These are phyloP conservation scores for Terfezia claveryi DNA, from an alignment of 495 filamentous ascomycete species.

Conservation along the genomic window DNA sequence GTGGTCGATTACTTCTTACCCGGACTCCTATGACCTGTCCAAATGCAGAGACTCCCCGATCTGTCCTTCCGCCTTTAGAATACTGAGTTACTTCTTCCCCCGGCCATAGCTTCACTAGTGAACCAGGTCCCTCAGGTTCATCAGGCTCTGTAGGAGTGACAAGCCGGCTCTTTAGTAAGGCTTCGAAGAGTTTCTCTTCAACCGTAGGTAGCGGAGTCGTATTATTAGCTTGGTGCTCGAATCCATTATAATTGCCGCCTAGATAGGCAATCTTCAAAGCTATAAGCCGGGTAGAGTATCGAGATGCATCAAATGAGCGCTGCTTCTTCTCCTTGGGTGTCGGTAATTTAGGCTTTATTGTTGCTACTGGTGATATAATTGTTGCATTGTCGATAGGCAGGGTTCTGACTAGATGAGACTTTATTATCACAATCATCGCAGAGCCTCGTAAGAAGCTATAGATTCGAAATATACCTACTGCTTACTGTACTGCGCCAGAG, in stretches of 20 bases:
- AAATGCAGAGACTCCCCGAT: conserved; percentile 85
- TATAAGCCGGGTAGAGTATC: conserved; percentile 62
- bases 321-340: conserved; percentile 21
- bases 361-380: too few relatives aligned
- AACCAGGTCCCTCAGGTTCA: conserved; percentile 11
- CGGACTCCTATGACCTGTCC: conserved; percentile 75
- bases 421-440: background rate
- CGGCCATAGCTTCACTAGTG: conserved; percentile 24
- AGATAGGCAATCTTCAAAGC: conserved; percentile 90
- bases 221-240: conserved; percentile 54
- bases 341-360: too few relatives aligned
- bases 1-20: conserved; percentile 54
- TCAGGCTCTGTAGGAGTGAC: conserved; percentile 38
- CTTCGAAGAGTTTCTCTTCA: conserved; percentile 83
- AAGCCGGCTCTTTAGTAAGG: conserved; percentile 52
- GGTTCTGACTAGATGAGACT: background rate
- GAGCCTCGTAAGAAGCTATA: conserved; percentile 2
- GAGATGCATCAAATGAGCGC: conserved; percentile 47
- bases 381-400: too few relatives aligned
- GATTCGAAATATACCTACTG: background rate
- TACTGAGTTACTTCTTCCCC: conserved; percentile 70
- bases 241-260: conserved; percentile 73
- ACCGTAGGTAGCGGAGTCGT: conserved; percentile 51
- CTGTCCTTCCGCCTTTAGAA: conserved; percentile 83
- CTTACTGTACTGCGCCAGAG: conserved; percentile 30